Conservation (phyloP, 208 protist genomes). For the Acanthamoeba lenticulata region DNA sequence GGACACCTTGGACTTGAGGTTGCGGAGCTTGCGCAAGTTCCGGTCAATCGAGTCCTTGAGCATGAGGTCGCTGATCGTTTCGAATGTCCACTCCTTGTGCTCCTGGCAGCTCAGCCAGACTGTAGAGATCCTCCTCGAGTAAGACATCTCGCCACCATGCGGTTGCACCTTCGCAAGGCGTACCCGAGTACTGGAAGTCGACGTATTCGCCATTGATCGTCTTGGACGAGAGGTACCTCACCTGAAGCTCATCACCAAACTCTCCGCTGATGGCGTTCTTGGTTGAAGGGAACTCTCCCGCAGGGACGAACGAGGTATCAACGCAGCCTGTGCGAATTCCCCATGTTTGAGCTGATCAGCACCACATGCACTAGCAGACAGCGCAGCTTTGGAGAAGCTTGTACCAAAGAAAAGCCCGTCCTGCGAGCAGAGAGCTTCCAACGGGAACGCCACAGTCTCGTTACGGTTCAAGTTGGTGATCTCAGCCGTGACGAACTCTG, state of each 20-base stretch:
- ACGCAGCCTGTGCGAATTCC: background rate
- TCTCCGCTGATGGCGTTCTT: background rate
- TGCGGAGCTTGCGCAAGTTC: background rate
- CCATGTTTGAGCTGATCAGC: too few species aligned
- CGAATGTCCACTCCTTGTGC: background rate
- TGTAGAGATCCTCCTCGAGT: background rate
- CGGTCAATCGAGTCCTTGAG: conserved; percentile 32
- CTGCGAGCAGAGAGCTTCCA: conserved; percentile 37
- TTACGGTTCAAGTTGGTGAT: background rate
- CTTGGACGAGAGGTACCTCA: background rate
- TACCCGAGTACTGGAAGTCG: conserved; percentile 32
- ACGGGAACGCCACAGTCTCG: background rate
- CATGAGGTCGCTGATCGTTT: conserved; percentile 44
- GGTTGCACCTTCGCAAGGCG: background rate
- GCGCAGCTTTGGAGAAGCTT: too few species aligned
- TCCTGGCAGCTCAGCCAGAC: conserved; percentile 56
- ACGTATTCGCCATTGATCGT: background rate
- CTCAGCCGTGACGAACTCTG: background rate
- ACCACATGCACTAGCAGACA: too few species aligned
- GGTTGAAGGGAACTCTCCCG: too few species aligned
- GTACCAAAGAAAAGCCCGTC: conserved; percentile 56
- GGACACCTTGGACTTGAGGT: background rate
- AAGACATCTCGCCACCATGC: background rate
- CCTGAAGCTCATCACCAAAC: conserved; percentile 50
- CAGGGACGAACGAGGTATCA: background rate